phyloP scores from a whole-genome alignment of 768 basidiomycete genomes.

The Hysterangium stoloniferum region DNA sequence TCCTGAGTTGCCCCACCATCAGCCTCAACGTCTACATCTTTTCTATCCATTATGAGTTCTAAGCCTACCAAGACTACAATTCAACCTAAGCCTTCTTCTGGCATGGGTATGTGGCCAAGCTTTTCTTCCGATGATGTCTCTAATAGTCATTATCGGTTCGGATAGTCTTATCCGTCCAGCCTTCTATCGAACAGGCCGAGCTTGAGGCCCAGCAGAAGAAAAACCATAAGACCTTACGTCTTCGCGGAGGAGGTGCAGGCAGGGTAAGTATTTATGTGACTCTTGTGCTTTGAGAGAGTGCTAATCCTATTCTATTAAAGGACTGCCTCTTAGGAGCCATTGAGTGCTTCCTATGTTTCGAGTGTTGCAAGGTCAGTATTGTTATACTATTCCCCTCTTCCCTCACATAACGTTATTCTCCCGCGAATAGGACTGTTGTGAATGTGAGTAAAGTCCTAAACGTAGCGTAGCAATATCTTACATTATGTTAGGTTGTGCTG shows the following conservation, averaged over 20 bases:
- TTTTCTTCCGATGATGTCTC: not conserved
- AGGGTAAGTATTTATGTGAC: not conserved
- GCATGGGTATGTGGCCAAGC: conserved; percentile 3
- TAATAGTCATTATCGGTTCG: not conserved
- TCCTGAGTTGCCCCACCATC: not conserved
- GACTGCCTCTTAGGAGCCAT: conserved; percentile 8
- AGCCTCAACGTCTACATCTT: not conserved
- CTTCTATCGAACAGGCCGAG: conserved; percentile 11
- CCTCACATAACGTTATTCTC: not conserved
- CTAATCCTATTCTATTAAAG: not conserved
- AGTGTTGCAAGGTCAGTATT: conserved; percentile 10
- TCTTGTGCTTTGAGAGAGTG: not conserved
- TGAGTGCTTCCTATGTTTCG: conserved; percentile 12
- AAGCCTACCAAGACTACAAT: conserved; percentile 3
- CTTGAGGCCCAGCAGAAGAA: conserved; percentile 3
- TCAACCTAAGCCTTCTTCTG: conserved; percentile 9
- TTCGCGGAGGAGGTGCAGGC: conserved; percentile 11
- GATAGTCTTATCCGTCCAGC: conserved; percentile 8
- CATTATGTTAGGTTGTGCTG: not conserved
- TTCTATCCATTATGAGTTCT: not conserved
- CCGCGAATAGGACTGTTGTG: conserved; percentile 6
- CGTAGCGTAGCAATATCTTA: not conserved
- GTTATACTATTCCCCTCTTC: not conserved
- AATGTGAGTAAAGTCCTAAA: not conserved
- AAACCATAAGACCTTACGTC: conserved; percentile 7